A percentile compares a stretch with the other conserved stretches of the same genome.
Conservation (phyloP, 2,329 filamentous ascomycete genomes). For the Ceratocystis papillata region DNA sequence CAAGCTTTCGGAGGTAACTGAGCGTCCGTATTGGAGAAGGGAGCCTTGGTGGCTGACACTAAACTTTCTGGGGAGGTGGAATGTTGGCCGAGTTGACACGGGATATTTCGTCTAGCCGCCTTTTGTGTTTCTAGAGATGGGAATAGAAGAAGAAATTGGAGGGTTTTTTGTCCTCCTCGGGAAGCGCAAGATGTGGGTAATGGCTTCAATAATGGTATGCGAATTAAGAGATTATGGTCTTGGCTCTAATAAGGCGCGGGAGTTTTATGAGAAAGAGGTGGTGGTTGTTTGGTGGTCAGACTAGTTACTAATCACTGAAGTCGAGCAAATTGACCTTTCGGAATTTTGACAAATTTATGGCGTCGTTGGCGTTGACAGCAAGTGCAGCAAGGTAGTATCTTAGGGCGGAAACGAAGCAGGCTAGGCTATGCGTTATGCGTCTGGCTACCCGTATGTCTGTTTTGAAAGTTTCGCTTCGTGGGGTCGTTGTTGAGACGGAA, state of each 20-base stretch:
- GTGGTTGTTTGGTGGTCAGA: background rate
- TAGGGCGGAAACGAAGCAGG: background rate
- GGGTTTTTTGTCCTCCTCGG: background rate
- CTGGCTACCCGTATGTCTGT: background rate
- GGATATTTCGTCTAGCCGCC: background rate
- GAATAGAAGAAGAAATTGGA: background rate
- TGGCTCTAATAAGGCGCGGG: background rate
- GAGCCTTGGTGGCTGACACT: background rate
- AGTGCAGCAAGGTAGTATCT: background rate
- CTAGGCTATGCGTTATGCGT: background rate
- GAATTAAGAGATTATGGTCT: constrained; percentile 2
- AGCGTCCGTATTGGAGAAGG: background rate
- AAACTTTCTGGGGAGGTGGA: background rate
- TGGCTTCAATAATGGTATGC: background rate
- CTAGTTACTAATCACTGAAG: background rate
- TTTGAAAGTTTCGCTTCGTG: background rate
- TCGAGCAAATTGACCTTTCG: background rate
- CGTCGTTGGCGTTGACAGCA: constrained; percentile 2
- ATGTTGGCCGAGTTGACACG: background rate
- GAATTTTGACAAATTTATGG: background rate
- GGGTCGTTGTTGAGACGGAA: background rate
- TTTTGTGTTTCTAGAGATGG: background rate
- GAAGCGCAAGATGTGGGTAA: background rate
- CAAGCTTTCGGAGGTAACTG: background rate
- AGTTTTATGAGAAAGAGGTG: background rate